These are phyloP conservation scores for Sphaerulina populicola DNA, from an alignment of 2,329 filamentous ascomycete genomes.

Conservation along the genomic window DNA sequence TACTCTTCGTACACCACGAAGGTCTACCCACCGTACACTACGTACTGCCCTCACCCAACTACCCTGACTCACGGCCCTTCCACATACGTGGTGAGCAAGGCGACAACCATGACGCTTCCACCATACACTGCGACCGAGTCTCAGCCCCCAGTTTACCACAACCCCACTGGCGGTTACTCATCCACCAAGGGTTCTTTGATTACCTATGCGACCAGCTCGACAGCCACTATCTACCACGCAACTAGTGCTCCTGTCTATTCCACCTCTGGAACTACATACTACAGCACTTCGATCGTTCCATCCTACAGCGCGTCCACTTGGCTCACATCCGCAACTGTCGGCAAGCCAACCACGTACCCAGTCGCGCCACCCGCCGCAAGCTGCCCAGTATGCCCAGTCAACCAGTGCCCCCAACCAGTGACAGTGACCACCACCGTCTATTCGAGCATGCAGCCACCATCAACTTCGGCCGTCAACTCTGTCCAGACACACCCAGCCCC, in stretches of 20 bases:
- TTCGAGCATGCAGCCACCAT: background rate
- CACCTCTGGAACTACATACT: background rate
- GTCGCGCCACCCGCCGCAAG: background rate
- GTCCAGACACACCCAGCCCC: background rate
- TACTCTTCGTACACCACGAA: constrained; percentile 37
- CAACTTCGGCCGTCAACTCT: background rate
- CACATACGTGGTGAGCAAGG: constrained; percentile 59
- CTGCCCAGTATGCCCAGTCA: background rate
- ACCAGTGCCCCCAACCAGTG: background rate
- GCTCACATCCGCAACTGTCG: background rate
- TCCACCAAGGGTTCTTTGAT: constrained; percentile 14
- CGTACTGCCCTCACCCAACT: constrained; percentile 63
- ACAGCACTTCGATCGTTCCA: background rate
- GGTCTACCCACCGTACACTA: constrained; percentile 59
- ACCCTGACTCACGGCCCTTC: constrained; percentile 54
- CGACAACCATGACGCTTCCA: constrained; percentile 26
- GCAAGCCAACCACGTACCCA: background rate
- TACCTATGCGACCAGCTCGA: constrained; percentile 57
- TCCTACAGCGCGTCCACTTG: background rate
- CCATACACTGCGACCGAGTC: constrained; percentile 16
- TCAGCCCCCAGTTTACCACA: constrained; percentile 48
- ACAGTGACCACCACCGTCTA: background rate
- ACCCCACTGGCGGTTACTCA: constrained; percentile 42
- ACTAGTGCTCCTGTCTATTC: background rate
- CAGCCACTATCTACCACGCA: constrained; percentile 1